Evolutionary conservation across 441 rosid species (phyloP).

Genomic region (Dalechampia spathulata): DNA sequence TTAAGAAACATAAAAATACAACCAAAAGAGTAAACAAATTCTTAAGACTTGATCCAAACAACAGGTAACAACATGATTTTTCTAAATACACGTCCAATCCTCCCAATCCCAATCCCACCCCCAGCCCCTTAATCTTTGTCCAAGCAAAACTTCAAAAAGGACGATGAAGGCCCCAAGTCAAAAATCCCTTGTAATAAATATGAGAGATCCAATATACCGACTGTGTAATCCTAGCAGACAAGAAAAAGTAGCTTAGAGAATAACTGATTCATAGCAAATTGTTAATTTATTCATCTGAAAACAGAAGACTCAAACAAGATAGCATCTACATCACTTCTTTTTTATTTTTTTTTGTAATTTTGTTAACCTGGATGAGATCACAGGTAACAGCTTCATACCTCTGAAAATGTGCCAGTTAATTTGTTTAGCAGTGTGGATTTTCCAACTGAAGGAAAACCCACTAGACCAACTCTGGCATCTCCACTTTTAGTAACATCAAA

Average conservation of each 20-base stretch:
- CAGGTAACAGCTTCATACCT: constrained; percentile 37
- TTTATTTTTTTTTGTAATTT: not conserved
- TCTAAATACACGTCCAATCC: no score
- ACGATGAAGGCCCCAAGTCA: not conserved
- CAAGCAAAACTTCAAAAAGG: not conserved
- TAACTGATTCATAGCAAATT: not conserved
- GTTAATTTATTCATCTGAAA: not conserved
- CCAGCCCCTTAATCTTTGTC: no score
- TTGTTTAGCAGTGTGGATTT: constrained; percentile 92
- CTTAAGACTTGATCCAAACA: no score
- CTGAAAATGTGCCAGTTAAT: constrained; percentile 87
- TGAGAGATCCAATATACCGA: not conserved
- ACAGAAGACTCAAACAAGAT: not conserved
- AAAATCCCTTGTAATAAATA: not conserved
- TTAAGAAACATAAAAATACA: not conserved
- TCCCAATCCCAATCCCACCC: no score
- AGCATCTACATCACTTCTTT: not conserved
- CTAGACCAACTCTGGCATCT: constrained; percentile 92
- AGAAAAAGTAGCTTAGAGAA: not conserved
- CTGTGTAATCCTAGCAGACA: not conserved
- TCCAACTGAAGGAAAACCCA: constrained; percentile 96
- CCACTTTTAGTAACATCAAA: constrained; percentile 98
- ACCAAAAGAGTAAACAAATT: no score
- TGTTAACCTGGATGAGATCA: not conserved
- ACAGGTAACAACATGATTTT: no score